Evolutionary conservation across 2,329 filamentous ascomycete species (phyloP), one percentile per base, ranked within the genome.

Genomic region (Calonectria crousiana): DNA sequence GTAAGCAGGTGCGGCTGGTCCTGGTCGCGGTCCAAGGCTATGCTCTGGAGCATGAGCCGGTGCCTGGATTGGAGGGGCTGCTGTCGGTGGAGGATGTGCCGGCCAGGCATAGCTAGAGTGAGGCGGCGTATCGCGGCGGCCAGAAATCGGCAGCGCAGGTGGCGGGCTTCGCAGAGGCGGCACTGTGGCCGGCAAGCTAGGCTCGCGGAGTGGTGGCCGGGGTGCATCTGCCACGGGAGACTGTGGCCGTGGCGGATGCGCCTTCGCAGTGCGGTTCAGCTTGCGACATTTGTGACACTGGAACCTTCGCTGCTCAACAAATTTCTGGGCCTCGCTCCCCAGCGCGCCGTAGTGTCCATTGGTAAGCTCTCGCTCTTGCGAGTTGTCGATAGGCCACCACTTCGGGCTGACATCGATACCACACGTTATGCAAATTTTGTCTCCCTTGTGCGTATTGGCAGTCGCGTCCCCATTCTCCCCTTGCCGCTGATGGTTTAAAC

Each of bases 231-330:
- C 69, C 26, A 75, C 32, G 6, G 77, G 52, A 51, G 80, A 74
- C 23, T 79, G 78, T 47, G 76, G 76, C 36, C 71, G 75, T 52
- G 77, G 73, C 13, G 72, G 72, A 23, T 82, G 80, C 14, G 82
- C 75, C 30, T 80, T 79, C 76, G 89, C 86, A 68, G 88, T 86
- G 32, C 87, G 87, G 72, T 89, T 89, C 36, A 84, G 82, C 81
- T 91, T 93, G 77, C 88, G 89, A 81, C 94, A 96, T 83, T 95
- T 94, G 84, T 96, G 94, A 79, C 94, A 96, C 83, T 95, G 93
- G 76, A 91, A 93, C 75, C 88, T 89, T 36, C 89, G 87, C 77
- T 92, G 90, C 69, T 90, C 88, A 53, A 91, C 86, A 80, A 91
- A 92, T 81, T 89, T 91, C 78, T 88, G 87, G 9, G 89, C 90